Base-by-base conservation (phyloP, 257 asterid species). In the Solanum dulcamara region DNA sequence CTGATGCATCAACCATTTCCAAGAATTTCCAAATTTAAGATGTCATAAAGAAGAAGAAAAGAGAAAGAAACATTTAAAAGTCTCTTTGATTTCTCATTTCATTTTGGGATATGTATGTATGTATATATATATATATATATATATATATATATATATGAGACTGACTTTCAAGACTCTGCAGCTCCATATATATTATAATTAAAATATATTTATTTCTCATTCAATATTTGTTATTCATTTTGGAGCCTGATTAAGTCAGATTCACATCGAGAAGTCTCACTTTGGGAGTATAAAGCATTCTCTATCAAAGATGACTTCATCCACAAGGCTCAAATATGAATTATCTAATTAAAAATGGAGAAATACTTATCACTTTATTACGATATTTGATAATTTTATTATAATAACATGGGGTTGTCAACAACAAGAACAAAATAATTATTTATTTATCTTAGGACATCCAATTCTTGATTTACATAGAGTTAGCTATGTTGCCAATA, bases 181-280 rank as follows among this genome's bases (percentile, higher is more conserved):
- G 1, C 11, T 64, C 4, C 37, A 26, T 62, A 20, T 11, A 62
- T 28, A 30, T 30, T 28, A 28, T 4, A 13, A 48, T 4, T 14
- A 13, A 48, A 48, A 48, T 3, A 14, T 14, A 40, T 8, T 7
- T 11, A 12, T 46, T 46, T 46, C 4, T 46, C 20, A 48, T 48
- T 2, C 20, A 7, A 17, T 15, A 17, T 48, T 5, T 0, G 64
- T 0, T 22, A n/a, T n/a, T 1, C 0, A 0, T n/a, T n/a, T 57
- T 60, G 6, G 0, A n/a, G 68, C 8, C 1, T 1, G 4, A 60
- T 0, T 60, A 24, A 11, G 5, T 60, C 35, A 60, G 0, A 24
- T 11, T 59, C 3, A 1, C 5, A 8, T 2, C 4, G 0, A 26
- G 7, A 59, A 59, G 0, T 55, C 4, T 8, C 62, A 55, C 11